Evolutionary conservation across 2,329 filamentous ascomycete species (phyloP), one percentile per base, ranked within the genome.

Genomic region (Fusarium verticillioides): DNA sequence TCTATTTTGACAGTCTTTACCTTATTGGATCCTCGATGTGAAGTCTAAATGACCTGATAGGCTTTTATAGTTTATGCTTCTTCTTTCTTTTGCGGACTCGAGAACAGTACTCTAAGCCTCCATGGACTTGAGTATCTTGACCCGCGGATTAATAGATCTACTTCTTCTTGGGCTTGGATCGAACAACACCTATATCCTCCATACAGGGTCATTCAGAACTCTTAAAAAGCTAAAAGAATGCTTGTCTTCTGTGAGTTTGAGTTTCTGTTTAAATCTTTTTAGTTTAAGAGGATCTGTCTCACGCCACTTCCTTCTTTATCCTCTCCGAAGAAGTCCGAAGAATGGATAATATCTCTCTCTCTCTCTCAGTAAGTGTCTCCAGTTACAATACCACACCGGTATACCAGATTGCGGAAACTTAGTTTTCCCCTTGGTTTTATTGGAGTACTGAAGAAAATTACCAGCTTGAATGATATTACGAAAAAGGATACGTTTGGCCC

Each of bases 181-280:
- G 26, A 26, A 5, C 1, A 26, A 26, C 4, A 5, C 26, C 4
- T 26, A 26, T 26, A 26, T 26, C 26, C 26, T 26, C 4, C 7
- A 26, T 26, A 26, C 26, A 5, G 26, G 26, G 4, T 26, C 7
- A 9, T 12, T 7, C n/a, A 4, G 10, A 26, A 12, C n/a, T 26
- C 42, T 1, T 3, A 0, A 11, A 0, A 7, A 26, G 7, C 42
- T 0, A 18, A 18, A 44, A 44, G 10, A 1, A 26, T 23, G 16
- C 1, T 12, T 44, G 4, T 44, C n/a, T n/a, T 26, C 42, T 1
- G 16, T 10, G 7, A 4, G 18, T 44, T 19, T 1, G 7, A 26
- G 42, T 44, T 26, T 26, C 3, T 6, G 7, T 26, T 26, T 26
- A 5, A 26, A 5, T 26, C 26, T 5, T 4, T 26, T 26, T 26